phyloP scores from a whole-genome alignment of 2,329 filamentous ascomycete genomes.

The Byssothecium circinans region DNA sequence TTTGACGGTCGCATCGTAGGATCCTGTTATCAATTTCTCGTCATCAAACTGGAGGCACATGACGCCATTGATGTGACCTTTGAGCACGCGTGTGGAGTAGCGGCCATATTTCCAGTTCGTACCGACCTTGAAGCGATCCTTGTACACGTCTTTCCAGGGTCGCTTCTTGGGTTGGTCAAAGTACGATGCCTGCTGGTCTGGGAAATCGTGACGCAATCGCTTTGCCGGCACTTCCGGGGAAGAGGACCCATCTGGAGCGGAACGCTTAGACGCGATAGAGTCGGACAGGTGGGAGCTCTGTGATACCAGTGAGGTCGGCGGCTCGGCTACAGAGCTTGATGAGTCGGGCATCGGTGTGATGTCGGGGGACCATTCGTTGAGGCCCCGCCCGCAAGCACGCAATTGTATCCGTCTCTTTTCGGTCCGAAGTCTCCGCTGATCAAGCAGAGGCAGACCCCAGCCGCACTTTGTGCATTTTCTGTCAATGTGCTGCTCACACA shows the following conservation, averaged over 20 bases:
- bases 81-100: conserved; percentile 80
- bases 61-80: conserved; percentile 84
- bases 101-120: conserved; percentile 97
- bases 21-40: conserved; percentile 87
- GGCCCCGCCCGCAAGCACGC: conserved; percentile 61
- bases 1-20: conserved; percentile 92
- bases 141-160: conserved; percentile 97
- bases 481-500: conserved; percentile 97
- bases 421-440: conserved; percentile 82
- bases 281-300: conserved; percentile 17
- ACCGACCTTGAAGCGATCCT: conserved; percentile 91
- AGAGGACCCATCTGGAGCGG: conserved; percentile 23
- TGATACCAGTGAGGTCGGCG: conserved; percentile 12
- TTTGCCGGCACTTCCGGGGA: conserved; percentile 36
- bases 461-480: conserved; percentile 93
- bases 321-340: not conserved
- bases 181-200: conserved; percentile 48
- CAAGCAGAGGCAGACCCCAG: conserved; percentile 87
- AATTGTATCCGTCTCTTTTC: conserved; percentile 84
- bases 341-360: conserved; percentile 53
- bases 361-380: conserved; percentile 57
- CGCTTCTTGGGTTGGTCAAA: conserved; percentile 55
- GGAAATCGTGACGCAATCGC: conserved; percentile 33
- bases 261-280: conserved; percentile 32
- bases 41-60: conserved; percentile 83